Percentiles rank a stretch among this genome's conserved stretches.
phyloP scores from a whole-genome alignment of 2,329 filamentous ascomycete genomes.

The Fusarium clavum region DNA sequence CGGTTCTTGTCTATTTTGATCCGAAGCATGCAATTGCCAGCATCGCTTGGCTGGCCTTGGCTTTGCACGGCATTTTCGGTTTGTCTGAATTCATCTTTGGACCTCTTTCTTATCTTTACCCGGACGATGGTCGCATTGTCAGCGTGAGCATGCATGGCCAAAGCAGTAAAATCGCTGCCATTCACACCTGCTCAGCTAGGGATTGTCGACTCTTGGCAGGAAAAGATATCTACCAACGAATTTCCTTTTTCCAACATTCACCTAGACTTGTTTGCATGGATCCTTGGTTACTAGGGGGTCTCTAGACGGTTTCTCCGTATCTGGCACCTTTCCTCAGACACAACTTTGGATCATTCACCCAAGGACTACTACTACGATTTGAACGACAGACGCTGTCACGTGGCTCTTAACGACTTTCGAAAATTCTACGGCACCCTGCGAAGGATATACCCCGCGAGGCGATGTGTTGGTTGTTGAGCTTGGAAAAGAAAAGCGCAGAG shows the following conservation, averaged over 20 bases:
- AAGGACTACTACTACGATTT: conserved; percentile 51
- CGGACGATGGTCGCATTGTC: conserved; percentile 22
- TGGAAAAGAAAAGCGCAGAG: conserved; percentile 48
- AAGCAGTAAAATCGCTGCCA: background rate
- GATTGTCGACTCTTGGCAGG: conserved; percentile 19
- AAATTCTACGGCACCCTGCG: conserved; percentile 54
- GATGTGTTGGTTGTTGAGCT: conserved; percentile 54
- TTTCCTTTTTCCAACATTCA: conserved; percentile 47
- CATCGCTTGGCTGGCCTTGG: conserved; percentile 44
- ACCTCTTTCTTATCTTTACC: conserved; percentile 40
- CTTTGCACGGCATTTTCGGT: conserved; percentile 48
- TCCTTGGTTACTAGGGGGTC: conserved; percentile 48
- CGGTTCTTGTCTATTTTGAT: conserved; percentile 48
- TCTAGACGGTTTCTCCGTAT: conserved; percentile 44
- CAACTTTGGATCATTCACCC: conserved; percentile 51
- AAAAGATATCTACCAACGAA: conserved; percentile 45
- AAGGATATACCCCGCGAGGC: conserved; percentile 58
- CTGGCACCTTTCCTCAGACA: conserved; percentile 46
- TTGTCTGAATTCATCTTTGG: conserved; percentile 46
- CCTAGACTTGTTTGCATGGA: conserved; percentile 48
- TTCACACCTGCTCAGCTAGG: background rate
- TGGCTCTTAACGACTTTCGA: conserved; percentile 53
- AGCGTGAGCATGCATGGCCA: background rate
- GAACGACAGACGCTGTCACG: conserved; percentile 53
- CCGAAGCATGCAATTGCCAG: conserved; percentile 48